Base-by-base conservation (phyloP, 805 yeast species). In the Candida sithepensis region DNA sequence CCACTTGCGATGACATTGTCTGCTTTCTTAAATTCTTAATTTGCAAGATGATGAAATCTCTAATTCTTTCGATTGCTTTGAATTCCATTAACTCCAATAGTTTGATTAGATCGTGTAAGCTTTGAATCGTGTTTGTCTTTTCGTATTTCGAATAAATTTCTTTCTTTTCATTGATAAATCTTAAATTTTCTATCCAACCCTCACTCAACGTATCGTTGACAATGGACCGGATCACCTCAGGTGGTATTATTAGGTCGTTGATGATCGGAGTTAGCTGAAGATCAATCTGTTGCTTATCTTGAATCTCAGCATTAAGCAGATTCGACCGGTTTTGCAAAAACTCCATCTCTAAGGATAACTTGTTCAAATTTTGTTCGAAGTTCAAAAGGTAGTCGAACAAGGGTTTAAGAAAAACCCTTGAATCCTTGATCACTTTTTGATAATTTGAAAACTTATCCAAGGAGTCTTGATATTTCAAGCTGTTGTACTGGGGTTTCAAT, bases 181-280 rank as follows among this genome's bases (percentile, higher is more conserved):
- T 70, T 40, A 84, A 63, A 68, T 82, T 81, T 41, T 84, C 89
- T 19, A 78, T 67, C 96, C 96, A 90, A 9, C 66, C 59, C 2
- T 70, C 66, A 50, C 76, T 72, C 10, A 91, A 69, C 10, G 78
- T 79, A 19, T 81, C 90, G 37, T 70, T 70, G 2, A 80, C 57
- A 1, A 92, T 71, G 6, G 82, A 77, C 47, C 70, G 67, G 6
- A 87, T 78, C 2, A 86, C 71, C 1, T 77, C 77, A 0, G 96
- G 94, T 0, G 97, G 87, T 7, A 91, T 78, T 49, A 86, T 70
- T 32, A 87, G 69, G 53, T 87, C 91, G 34, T 85, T 75, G 0
- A 90, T 82, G n/a, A 88, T 68, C 0, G 96, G 96, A 18, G 85
- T 80, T 47, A 90, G 74, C 44, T 72, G 72, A 8, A 65, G 63